phyloP scores from a whole-genome alignment of 257 asterid species.

The Knoxia roxburghii region DNA sequence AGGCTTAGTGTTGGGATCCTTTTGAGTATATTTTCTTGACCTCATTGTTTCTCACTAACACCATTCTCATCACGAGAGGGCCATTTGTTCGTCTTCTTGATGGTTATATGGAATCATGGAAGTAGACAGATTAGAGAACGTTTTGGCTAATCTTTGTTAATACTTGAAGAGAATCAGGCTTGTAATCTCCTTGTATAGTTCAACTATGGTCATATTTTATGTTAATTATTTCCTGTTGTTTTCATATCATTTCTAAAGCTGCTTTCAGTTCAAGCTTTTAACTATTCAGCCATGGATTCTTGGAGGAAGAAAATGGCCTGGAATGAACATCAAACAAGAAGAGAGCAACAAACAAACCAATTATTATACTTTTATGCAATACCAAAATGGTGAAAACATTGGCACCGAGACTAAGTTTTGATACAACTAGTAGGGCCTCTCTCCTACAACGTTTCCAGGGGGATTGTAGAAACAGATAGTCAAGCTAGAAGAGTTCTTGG shows the following conservation, averaged over 20 bases:
- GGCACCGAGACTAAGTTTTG: no score
- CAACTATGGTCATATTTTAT: not conserved
- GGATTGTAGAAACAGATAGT: conserved; percentile 79
- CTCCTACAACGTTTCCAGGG: conserved; percentile 86
- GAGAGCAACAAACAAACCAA: not conserved
- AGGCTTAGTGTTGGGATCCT: not conserved
- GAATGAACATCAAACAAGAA: not conserved
- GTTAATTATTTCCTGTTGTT: not conserved
- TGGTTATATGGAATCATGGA: not conserved
- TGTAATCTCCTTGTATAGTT: not conserved
- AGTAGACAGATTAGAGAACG: conserved; percentile 2
- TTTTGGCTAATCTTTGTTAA: not conserved
- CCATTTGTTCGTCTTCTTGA: not conserved
- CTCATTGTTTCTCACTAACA: conserved; percentile 4
- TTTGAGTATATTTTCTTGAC: not conserved
- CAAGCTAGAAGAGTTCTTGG: conserved; percentile 35
- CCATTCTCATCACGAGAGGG: not conserved
- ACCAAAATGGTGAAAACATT: no score
- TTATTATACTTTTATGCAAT: no score
- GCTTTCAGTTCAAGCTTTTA: no score
- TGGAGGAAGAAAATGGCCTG: not conserved
- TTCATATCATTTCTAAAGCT: not conserved
- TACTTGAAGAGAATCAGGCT: not conserved
- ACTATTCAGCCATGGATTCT: no score
- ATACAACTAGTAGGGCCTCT: conserved; percentile 60